These are phyloP conservation scores for Rhododendron molle DNA, from an alignment of 148 eudicot genomes.

Conservation along the genomic window DNA sequence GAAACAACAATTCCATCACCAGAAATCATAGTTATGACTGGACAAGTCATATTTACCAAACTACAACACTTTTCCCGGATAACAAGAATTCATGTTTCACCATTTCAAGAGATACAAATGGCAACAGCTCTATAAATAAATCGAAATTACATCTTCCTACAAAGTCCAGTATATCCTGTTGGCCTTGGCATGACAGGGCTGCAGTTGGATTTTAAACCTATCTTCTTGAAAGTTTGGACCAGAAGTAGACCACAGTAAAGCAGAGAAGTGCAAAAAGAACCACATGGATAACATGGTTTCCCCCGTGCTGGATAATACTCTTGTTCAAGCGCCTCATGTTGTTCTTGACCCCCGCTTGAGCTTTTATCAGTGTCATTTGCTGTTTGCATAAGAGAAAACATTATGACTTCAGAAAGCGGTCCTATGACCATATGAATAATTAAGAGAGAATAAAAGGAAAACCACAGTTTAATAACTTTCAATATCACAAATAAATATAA, in stretches of 20 bases:
- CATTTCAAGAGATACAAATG: too few relatives aligned
- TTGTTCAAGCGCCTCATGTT: constrained; percentile 85
- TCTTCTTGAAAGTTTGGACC: constrained; percentile 59
- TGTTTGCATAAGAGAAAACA: constrained; percentile 26
- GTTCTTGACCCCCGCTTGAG: constrained; percentile 92
- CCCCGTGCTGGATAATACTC: constrained; percentile 71
- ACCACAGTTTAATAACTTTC: neutral
- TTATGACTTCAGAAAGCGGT: constrained; percentile 3
- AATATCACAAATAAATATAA: neutral
- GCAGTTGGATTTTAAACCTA: constrained; percentile 18
- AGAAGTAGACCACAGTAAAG: constrained; percentile 63
- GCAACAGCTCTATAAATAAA: neutral
- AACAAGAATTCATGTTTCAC: neutral
- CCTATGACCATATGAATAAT: neutral
- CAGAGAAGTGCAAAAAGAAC: constrained; percentile 68
- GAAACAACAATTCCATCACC: neutral
- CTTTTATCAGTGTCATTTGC: constrained; percentile 91
- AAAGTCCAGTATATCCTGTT: neutral
- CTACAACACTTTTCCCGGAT: neutral
- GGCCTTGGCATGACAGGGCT: neutral
- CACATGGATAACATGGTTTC: constrained; percentile 79
- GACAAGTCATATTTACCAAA: neutral
- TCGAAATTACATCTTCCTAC: neutral
- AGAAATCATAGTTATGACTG: neutral
- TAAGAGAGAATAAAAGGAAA: neutral